A percentile compares a stretch with the other conserved stretches of the same genome.
Evolutionary conservation across 2,329 filamentous ascomycete species (phyloP).

Genomic region (Clonostachys solani): DNA sequence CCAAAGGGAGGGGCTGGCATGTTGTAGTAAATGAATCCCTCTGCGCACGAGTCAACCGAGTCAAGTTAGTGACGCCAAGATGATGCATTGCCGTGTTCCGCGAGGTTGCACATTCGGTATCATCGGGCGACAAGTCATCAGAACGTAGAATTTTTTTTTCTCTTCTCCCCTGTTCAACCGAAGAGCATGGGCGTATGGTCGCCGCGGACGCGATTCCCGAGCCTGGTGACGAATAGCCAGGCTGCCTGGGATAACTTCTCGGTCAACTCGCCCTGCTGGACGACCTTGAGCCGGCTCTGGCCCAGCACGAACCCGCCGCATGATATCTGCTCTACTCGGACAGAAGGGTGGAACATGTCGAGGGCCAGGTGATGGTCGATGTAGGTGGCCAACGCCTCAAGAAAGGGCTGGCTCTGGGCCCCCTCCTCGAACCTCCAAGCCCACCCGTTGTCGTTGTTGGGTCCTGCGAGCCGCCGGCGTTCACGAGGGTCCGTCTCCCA

Average conservation of each 20-base stretch:
- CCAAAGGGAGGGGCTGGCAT: no score
- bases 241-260: constrained; percentile 23
- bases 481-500: constrained; percentile 28
- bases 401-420: constrained; percentile 31
- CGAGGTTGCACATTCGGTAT: no score
- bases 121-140: no score
- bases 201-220: constrained; percentile 24
- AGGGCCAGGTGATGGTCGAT: constrained; percentile 48
- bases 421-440: constrained; percentile 27
- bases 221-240: constrained; percentile 29
- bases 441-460: constrained; percentile 48
- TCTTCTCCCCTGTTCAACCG: constrained; percentile 1
- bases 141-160: no score
- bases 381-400: constrained; percentile 43
- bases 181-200: constrained; percentile 17
- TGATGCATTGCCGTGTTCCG: no score
- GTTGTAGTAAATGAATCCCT: no score
- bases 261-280: constrained; percentile 15
- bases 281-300: constrained; percentile 46
- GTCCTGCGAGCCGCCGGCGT: constrained; percentile 40
- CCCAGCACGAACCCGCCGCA: constrained; percentile 53
- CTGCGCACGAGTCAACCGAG: no score
- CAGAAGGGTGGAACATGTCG: constrained; percentile 51
- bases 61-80: no score
- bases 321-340: constrained; percentile 46